A percentile compares a stretch with the other conserved stretches of the same genome.
Conservation (phyloP, 2,329 filamentous ascomycete species). For the Fusarium burgessii region DNA sequence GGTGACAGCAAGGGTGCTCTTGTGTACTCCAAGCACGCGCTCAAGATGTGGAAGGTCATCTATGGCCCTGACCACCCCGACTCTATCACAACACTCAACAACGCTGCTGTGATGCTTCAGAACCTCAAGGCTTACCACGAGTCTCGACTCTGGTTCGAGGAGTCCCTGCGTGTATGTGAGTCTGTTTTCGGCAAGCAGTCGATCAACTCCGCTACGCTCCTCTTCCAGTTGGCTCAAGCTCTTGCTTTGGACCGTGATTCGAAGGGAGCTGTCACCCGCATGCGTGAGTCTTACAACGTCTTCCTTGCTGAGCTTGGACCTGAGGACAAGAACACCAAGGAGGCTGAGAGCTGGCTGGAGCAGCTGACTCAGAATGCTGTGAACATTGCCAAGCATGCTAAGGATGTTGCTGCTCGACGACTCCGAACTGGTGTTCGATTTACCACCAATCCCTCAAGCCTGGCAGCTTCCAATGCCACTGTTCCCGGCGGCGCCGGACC, state of each 20-base stretch:
- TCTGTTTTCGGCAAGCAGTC: constrained; percentile 89
- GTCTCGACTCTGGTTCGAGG: constrained; percentile 96
- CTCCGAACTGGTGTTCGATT: constrained; percentile 78
- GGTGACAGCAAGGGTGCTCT: constrained; percentile 92
- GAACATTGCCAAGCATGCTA: constrained; percentile 91
- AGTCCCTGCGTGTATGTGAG: constrained; percentile 89
- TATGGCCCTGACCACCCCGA: constrained; percentile 95
- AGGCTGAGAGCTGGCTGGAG: constrained; percentile 96
- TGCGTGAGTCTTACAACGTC: constrained; percentile 97
- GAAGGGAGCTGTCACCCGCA: constrained; percentile 89
- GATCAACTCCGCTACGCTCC: constrained; percentile 91
- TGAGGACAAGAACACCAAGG: constrained; percentile 97
- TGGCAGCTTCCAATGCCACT: constrained; percentile 46
- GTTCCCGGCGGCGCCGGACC: constrained; percentile 49
- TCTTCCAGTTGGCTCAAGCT: constrained; percentile 97
- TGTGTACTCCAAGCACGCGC: constrained; percentile 88
- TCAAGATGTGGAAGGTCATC: constrained; percentile 96
- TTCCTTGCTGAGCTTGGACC: constrained; percentile 89
- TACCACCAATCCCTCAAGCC: constrained; percentile 54
- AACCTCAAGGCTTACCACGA: constrained; percentile 94
- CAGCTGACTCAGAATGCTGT: constrained; percentile 97
- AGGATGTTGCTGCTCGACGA: constrained; percentile 82
- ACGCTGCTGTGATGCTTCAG: constrained; percentile 98
- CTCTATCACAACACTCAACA: constrained; percentile 98
- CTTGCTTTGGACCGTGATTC: constrained; percentile 95